Conservation (phyloP, 2,329 filamentous ascomycete species). For the Corynespora cassiicola region DNA sequence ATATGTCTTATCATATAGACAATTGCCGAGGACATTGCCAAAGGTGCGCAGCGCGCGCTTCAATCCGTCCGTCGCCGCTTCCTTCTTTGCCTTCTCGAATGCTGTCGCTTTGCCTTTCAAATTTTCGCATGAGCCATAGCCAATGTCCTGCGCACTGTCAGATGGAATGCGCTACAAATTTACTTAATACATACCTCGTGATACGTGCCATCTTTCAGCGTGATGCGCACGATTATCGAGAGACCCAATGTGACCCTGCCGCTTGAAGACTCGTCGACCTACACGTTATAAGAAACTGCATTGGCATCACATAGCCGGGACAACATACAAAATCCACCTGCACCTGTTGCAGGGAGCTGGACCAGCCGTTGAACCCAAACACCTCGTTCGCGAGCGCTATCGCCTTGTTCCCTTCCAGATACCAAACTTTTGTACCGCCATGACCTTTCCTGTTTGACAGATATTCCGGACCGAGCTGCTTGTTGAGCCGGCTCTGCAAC, state of each 20-base stretch:
- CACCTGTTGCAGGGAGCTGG: slow-evolving; percentile 90
- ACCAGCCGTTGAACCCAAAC: slow-evolving; percentile 98
- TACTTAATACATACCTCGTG: slow-evolving; percentile 77
- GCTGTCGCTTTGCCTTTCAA: slow-evolving; percentile 93
- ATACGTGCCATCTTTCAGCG: slow-evolving; percentile 89
- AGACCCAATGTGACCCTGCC: slow-evolving; percentile 83
- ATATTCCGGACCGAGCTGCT: slow-evolving; percentile 94
- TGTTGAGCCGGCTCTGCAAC: slow-evolving; percentile 84
- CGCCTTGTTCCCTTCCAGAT: slow-evolving; percentile 94
- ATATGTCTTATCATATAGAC: slow-evolving; percentile 97
- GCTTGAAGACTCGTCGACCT: slow-evolving; percentile 81
- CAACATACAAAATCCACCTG: slow-evolving; percentile 83
- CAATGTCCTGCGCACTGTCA: slow-evolving; percentile 70
- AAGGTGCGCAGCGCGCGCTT: slow-evolving; percentile 91
- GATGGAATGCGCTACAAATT: not conserved
- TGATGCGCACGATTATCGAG: slow-evolving; percentile 89
- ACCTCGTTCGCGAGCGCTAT: slow-evolving; percentile 95
- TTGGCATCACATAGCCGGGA: not conserved
- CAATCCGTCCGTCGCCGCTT: slow-evolving; percentile 91
- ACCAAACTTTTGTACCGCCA: slow-evolving; percentile 86
- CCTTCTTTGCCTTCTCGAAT: slow-evolving; percentile 98
- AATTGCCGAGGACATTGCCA: slow-evolving; percentile 97
- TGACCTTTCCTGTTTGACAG: slow-evolving; percentile 86
- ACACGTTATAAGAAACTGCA: slow-evolving; percentile 19
- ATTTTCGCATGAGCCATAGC: slow-evolving; percentile 96